These are phyloP conservation scores for Saccharata proteae DNA, from an alignment of 2,329 filamentous ascomycete species.

Conservation along the genomic window DNA sequence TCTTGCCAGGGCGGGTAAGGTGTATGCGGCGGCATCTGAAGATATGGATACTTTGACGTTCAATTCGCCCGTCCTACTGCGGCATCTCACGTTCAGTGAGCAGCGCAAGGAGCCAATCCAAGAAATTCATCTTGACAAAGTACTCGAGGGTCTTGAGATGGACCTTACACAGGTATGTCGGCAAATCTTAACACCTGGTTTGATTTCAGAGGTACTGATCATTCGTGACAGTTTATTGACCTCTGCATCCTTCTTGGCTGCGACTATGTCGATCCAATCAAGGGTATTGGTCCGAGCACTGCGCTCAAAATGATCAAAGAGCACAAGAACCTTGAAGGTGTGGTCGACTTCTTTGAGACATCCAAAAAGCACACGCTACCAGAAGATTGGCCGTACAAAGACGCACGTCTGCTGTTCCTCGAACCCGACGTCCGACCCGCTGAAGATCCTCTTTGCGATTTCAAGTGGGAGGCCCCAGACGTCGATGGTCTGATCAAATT, in stretches of 20 bases:
- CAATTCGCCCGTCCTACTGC: slow-evolving; percentile 75
- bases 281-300: slow-evolving; percentile 84
- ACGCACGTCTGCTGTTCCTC: slow-evolving; percentile 85
- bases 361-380: slow-evolving; percentile 76
- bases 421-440: slow-evolving; percentile 77
- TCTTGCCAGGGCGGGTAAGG: slow-evolving; percentile 80
- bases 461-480: slow-evolving; percentile 95
- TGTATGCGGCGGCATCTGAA: slow-evolving; percentile 91
- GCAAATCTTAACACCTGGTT: neutral
- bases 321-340: slow-evolving; percentile 73
- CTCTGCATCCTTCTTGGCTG: slow-evolving; percentile 95
- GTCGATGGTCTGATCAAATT: slow-evolving; percentile 81
- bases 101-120: slow-evolving; percentile 96
- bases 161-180: slow-evolving; percentile 61
- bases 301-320: slow-evolving; percentile 91
- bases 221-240: slow-evolving; percentile 66
- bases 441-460: slow-evolving; percentile 79
- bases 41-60: slow-evolving; percentile 99
- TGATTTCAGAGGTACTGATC: slow-evolving; percentile 1
- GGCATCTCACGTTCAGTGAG: slow-evolving; percentile 93
- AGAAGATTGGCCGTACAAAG: slow-evolving; percentile 92
- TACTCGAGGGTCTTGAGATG: slow-evolving; percentile 79
- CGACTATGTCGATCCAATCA: slow-evolving; percentile 93
- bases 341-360: slow-evolving; percentile 68
- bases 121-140: slow-evolving; percentile 80